Base-by-base conservation (phyloP, 306 rosid species). In the Canavalia gladiata region DNA sequence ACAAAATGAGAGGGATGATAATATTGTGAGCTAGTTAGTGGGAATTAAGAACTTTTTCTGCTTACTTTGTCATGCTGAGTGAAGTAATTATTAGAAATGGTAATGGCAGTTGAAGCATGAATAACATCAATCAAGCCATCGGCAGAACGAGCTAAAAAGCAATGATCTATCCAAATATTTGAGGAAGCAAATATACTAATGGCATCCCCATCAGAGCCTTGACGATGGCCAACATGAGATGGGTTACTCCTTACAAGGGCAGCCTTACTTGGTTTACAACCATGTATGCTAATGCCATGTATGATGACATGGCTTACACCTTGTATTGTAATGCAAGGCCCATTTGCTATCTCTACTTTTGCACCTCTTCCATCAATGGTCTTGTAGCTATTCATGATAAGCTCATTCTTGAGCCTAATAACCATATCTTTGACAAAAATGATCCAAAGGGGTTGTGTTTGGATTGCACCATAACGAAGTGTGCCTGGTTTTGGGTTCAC, bases 361-460 rank as follows among this genome's bases (percentile, higher is more conserved):
- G 85, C 97, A 0, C 97, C 97, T 83, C 98, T 86, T 1, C 97
- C 99, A 76, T 95, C 99, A 35, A 95, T 91, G 65, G 94, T 95
- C 83, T 95, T 95, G 81, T 84, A 87, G 64, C 92, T 93, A 65
- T 83, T 93, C 72, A 95, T 34, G n/a, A 95, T 88, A 6, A 95
- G 92, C 95, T 93, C 99, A 0, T 89, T 93, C 80, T 91, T 81
- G 0, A 95, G 87, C 8, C 7, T 86, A 37, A 95, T 86, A 0
- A 83, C 84, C 99, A 95, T 93, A 84, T 88, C 85, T 6, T 55
- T 75, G 10, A 77, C 82, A 11, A 95, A 95, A 29, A 72, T 70
- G 8, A 95, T 89, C 97, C 99, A 95, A 4, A 95, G 82, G 1
- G 97, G 99, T 33, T 79, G 45, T 4, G 80, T 68, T 89, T 89